Evolutionary conservation across 2,329 filamentous ascomycete species (phyloP), one percentile per base, ranked within the genome.

Genomic region (Pyrenophora teres): DNA sequence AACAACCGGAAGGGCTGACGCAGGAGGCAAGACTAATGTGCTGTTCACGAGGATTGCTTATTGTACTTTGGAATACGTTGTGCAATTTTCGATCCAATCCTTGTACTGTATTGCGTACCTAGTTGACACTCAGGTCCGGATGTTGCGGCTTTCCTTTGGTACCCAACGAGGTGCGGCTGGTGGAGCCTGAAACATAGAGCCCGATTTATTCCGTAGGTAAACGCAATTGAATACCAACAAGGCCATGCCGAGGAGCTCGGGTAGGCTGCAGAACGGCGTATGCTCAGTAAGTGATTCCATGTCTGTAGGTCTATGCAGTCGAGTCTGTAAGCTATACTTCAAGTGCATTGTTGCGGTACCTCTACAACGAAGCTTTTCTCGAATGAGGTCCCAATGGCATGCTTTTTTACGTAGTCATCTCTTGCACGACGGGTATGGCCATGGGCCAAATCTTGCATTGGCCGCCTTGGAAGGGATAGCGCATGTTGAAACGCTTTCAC

Each of bases 401-500:
- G 27, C 27, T 30, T 30, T 30, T 30, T 7, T 30, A 13, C 10
- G 10, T 30, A 30, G 27, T 30, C 27, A 30, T 30, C 27, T 30
- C 27, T 12, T 13, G 27, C 9, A 12, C 9, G 10, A 30, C 8
- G 10, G 27, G 10, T 30, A 13, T 25, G 10, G 27, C 27, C 27
- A 30, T 30, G 10, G 27, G 4, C 12, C 10, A 12, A 30, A 10
- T 30, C 10, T 30, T 12, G 27, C 4, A 30, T 30, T 30, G 9
- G 10, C 5, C 27, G 10, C 4, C 27, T 30, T 12, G 9, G 12
- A 30, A 30, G 3, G 4, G 10, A 2, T 15, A 39, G 38, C 49
- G 54, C 57, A 40, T 64, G 65, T 63, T 65, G 63, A 64, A 64
- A 54, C 60, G 54, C 51, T 23, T 40, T 7, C 13, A 48, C 27